Conservation (phyloP, 805 yeast species). For the Metschnikowia colocasiae region DNA sequence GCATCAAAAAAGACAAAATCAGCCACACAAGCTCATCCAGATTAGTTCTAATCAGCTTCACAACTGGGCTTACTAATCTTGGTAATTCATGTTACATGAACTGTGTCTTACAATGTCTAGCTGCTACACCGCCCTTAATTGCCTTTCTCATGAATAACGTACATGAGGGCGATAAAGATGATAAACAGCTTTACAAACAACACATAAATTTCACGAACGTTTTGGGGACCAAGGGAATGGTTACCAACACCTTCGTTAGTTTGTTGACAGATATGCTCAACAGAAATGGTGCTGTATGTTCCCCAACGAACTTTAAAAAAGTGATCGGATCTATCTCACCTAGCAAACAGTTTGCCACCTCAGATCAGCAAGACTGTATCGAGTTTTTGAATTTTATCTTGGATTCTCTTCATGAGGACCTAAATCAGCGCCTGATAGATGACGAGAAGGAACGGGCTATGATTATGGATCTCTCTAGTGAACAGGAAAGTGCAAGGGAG, state of each 20-base stretch:
- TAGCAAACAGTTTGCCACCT: constrained; percentile 53
- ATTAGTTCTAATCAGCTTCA: constrained; percentile 24
- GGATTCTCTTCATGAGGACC: constrained; percentile 79
- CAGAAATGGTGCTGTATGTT: constrained; percentile 44
- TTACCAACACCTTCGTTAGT: constrained; percentile 66
- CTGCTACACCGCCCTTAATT: constrained; percentile 66
- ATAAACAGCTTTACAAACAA: constrained; percentile 50
- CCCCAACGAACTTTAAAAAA: constrained; percentile 63
- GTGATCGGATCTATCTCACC: constrained; percentile 65
- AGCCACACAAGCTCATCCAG: neutral
- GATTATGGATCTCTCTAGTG: constrained; percentile 46
- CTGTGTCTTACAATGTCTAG: constrained; percentile 80
- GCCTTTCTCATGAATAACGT: constrained; percentile 48
- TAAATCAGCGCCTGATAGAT: constrained; percentile 55
- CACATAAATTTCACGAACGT: constrained; percentile 70
- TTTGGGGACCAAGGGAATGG: constrained; percentile 75
- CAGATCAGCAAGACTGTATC: constrained; percentile 81
- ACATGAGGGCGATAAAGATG: neutral
- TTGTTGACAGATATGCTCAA: constrained; percentile 53
- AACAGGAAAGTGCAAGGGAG: constrained; percentile 73
- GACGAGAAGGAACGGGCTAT: constrained; percentile 31
- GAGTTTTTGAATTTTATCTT: constrained; percentile 73
- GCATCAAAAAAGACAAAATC: neutral
- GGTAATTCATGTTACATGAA: constrained; percentile 96
- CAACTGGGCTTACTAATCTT: constrained; percentile 72